phyloP scores from a whole-genome alignment of 768 basidiomycete genomes.

The Cytidiella melzeri region DNA sequence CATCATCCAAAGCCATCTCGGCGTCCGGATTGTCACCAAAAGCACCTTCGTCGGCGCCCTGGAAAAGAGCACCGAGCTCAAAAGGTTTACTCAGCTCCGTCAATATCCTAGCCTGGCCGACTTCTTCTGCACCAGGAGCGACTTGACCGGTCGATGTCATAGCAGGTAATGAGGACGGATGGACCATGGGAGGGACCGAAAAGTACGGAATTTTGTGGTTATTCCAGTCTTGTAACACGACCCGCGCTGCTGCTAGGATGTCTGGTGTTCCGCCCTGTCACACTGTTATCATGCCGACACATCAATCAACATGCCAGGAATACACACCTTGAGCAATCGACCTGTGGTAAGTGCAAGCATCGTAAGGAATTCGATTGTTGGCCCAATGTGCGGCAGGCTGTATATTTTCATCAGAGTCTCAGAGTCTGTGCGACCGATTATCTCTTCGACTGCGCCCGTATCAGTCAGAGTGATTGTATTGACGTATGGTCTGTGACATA shows the following conservation, averaged over 20 bases:
- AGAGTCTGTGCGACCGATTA: conserved; percentile 63
- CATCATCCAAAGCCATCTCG: conserved; percentile 9
- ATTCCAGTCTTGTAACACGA: conserved; percentile 90
- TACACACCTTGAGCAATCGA: conserved; percentile 68
- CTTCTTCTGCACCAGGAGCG: conserved; percentile 71
- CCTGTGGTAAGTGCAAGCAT: conserved; percentile 84
- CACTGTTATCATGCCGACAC: neutral
- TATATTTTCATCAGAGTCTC: conserved; percentile 81
- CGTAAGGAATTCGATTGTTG: conserved; percentile 79
- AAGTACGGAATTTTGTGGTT: conserved; percentile 92
- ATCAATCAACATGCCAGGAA: neutral
- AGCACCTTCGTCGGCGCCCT: conserved; percentile 75
- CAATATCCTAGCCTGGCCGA: conserved; percentile 79
- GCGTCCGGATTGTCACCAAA: conserved; percentile 37
- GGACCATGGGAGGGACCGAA: conserved; percentile 70
- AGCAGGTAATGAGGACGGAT: conserved; percentile 69
- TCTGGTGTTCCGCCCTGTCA: conserved; percentile 91
- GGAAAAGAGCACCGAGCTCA: conserved; percentile 74
- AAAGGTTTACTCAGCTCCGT: conserved; percentile 70
- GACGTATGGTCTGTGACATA: conserved; percentile 37
- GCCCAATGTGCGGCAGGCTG: conserved; percentile 67
- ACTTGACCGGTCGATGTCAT: conserved; percentile 37
- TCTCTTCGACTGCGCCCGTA: conserved; percentile 68
- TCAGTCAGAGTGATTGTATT: neutral
- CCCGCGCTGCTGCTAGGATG: conserved; percentile 72